Base-by-base conservation (phyloP, 2,329 filamentous ascomycete genomes). In the Colletotrichum salicis region DNA sequence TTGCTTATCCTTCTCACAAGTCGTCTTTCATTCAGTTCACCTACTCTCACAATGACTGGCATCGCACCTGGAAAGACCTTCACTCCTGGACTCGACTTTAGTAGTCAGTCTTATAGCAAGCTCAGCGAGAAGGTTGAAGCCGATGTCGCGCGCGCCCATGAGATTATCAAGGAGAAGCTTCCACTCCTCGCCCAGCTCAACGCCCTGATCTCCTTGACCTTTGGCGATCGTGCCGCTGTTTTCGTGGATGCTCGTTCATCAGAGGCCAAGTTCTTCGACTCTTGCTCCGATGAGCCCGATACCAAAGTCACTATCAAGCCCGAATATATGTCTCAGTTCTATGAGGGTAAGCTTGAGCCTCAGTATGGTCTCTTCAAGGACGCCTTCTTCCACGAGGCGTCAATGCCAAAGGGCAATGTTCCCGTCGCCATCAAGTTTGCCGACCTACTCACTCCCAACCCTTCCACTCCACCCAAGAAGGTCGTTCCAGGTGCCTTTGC, bases 201-300 rank as follows among this genome's bases (percentile, higher is more conserved):
- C 22, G 48, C 48, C n/a, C 22, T 52, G 15, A 6, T 24, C n/a
- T 22, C 19, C 19, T 22, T 52, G n/a, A 52, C 48, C 12, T 37
- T 58, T n/a, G 31, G 31, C 5, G 57, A 60, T 37, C n/a, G 19
- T 19, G 29, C 13, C 1, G 15, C 57, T 12, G 24, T 60, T 19
- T 60, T 33, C n/a, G 24, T 60, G n/a, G 57, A 60, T 35, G 57
- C 57, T 24, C 57, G 57, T 22, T 60, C 57, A 13, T 41, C 31
- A 5, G n/a, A 33, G n/a, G 57, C 37, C 33, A 37, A 29, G 13
- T 22, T 60, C 12, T 35, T 60, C 5, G 35, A 60, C n/a, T 45
- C 57, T n/a, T 33, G 31, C 5, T 35, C 57, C 24, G 57, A 41
- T 33, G 12, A 22, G 37, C 37, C 37, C 19, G 57, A 24, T 8